Conservation (phyloP, 2,329 filamentous ascomycete genomes). For the Venturia carpophila region DNA sequence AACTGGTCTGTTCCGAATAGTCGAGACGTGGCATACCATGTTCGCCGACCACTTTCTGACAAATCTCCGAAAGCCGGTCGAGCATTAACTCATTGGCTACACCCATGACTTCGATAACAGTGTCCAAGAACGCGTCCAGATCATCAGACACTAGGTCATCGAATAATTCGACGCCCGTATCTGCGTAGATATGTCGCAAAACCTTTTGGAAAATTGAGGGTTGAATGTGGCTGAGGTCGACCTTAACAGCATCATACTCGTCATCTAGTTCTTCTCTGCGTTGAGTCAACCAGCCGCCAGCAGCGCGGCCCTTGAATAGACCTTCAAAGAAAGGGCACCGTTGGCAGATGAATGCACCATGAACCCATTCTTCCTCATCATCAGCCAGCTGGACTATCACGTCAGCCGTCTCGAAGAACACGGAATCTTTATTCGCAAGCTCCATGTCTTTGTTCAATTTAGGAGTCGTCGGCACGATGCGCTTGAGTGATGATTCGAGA, state of each 20-base stretch:
- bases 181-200: constrained; percentile 73
- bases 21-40: constrained; percentile 48
- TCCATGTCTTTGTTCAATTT: constrained; percentile 64
- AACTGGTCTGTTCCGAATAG: constrained; percentile 17
- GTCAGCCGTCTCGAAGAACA: constrained; percentile 74
- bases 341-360: constrained; percentile 71
- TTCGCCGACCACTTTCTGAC: constrained; percentile 72
- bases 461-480: constrained; percentile 59
- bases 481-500: constrained; percentile 68
- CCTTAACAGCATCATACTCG: constrained; percentile 46
- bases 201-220: constrained; percentile 69
- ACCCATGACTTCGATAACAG: constrained; percentile 84
- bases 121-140: constrained; percentile 76
- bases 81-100: constrained; percentile 94
- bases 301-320: constrained; percentile 80
- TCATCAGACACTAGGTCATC: constrained; percentile 62
- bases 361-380: constrained; percentile 58
- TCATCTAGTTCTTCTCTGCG: constrained; percentile 36
- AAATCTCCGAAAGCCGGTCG: constrained; percentile 80
- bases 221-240: constrained; percentile 78
- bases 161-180: constrained; percentile 73
- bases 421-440: constrained; percentile 56
- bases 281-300: constrained; percentile 72
- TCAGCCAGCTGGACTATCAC: constrained; percentile 70
- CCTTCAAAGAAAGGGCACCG: constrained; percentile 89